phyloP scores from a whole-genome alignment of 768 basidiomycete species.

The Hebeloma cylindrosporum region DNA sequence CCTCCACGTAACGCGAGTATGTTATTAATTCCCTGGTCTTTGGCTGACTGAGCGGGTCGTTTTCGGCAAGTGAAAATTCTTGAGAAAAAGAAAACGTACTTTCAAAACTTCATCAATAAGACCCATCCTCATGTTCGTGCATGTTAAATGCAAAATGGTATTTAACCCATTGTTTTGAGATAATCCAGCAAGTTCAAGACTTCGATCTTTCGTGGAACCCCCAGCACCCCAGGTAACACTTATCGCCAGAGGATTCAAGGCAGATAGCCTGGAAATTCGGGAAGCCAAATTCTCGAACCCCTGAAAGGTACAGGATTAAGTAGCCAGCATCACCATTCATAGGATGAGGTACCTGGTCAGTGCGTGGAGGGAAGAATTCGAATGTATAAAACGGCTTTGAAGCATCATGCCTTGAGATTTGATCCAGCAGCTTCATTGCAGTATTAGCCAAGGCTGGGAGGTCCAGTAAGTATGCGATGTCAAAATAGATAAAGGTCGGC shows the following conservation, averaged over 20 bases:
- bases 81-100: constrained; percentile 43
- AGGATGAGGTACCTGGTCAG: constrained; percentile 63
- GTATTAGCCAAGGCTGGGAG: too few relatives aligned
- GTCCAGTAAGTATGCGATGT: too few relatives aligned
- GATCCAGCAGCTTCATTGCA: constrained; percentile 82
- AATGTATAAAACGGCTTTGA: constrained; percentile 83
- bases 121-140: constrained; percentile 93
- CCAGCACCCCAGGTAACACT: constrained; percentile 99
- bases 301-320: constrained; percentile 33
- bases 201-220: constrained; percentile 85
- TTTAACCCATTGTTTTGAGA: constrained; percentile 77
- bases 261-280: constrained; percentile 81
- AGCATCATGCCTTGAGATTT: constrained; percentile 48
- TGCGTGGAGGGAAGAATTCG: constrained; percentile 97
- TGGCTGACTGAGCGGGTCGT: constrained; percentile 56
- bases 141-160: constrained; percentile 92
- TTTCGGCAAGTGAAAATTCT: not conserved
- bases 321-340: not conserved
- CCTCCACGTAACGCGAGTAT: constrained; percentile 93
- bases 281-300: constrained; percentile 90
- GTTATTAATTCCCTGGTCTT: constrained; percentile 80
- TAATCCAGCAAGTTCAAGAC: constrained; percentile 81
- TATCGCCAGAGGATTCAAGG: constrained; percentile 77
- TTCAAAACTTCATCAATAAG: constrained; percentile 83
- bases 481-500: too few relatives aligned